Evolutionary conservation across 140 eudicot genomes (phyloP).

Genomic region (Anethum foeniculum): DNA sequence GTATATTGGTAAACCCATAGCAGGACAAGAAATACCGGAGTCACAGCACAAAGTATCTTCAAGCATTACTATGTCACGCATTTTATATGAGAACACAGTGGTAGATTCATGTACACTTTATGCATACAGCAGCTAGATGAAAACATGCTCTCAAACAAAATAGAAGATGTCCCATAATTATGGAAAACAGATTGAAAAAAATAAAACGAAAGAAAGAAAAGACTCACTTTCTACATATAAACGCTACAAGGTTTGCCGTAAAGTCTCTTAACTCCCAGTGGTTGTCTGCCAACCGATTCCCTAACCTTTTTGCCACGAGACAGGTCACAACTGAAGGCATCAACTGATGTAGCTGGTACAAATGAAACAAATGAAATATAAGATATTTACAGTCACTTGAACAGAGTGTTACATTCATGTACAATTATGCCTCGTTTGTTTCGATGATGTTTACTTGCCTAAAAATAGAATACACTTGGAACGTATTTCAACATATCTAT

Average conservation of each 20-base stretch:
- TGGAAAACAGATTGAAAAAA: neutral
- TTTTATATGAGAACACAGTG: neutral
- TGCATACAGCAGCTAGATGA: neutral
- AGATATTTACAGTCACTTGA: neutral
- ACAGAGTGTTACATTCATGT: no score
- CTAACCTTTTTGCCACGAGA: constrained; percentile 55
- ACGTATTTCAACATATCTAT: neutral
- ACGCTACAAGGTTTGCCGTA: constrained; percentile 57
- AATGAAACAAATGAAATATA: constrained; percentile 13
- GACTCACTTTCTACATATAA: constrained; percentile 54
- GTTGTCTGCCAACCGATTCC: constrained; percentile 54
- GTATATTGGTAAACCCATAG: neutral
- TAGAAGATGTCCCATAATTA: neutral
- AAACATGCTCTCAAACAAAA: neutral
- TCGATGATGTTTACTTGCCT: neutral
- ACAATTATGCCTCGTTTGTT: neutral
- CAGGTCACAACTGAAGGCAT: constrained; percentile 71
- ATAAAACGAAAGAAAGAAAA: neutral
- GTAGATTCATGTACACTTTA: neutral
- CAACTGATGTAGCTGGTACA: constrained; percentile 61
- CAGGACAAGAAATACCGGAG: neutral
- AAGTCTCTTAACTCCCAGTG: constrained; percentile 79
- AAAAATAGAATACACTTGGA: neutral
- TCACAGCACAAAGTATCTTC: neutral
- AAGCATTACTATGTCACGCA: neutral